A percentile compares a stretch with the other conserved stretches of the same genome.
phyloP scores from a whole-genome alignment of 768 basidiomycete species.

The Xanthoconium stramineum region DNA sequence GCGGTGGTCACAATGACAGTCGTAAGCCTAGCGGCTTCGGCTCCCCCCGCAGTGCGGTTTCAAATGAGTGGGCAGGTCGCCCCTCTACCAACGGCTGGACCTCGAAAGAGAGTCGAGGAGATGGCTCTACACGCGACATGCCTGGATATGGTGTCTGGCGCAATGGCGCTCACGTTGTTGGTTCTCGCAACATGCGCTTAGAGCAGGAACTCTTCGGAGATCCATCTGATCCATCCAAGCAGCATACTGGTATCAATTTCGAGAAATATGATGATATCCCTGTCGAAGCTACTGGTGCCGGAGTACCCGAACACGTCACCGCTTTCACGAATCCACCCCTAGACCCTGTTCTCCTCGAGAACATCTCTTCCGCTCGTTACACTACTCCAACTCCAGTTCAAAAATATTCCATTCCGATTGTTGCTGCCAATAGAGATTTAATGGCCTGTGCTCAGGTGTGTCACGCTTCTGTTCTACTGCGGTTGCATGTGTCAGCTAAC shows the following conservation, averaged over 20 bases:
- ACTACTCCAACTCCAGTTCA: conserved; percentile 96
- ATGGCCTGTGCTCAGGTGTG: conserved; percentile 93
- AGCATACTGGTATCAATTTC: conserved; percentile 98
- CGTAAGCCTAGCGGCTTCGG: conserved; percentile 38
- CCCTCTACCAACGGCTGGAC: conserved; percentile 40
- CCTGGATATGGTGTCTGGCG: conserved; percentile 71
- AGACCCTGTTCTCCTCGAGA: conserved; percentile 91
- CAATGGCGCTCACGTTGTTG: conserved; percentile 85
- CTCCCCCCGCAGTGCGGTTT: conserved; percentile 32
- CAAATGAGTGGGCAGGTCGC: conserved; percentile 42
- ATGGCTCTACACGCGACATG: conserved; percentile 46
- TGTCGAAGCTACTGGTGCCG: conserved; percentile 95
- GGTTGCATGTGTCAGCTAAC: conserved; percentile 17
- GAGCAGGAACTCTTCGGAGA: conserved; percentile 98
- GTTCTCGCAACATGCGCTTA: conserved; percentile 76
- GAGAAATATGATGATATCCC: conserved; percentile 99
- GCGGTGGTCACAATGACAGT: conserved; percentile 40
- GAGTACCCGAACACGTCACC: conserved; percentile 92
- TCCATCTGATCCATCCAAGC: conserved; percentile 75
- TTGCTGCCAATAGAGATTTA: conserved; percentile 82
- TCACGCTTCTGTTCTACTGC: conserved; percentile 6
- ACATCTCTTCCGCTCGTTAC: conserved; percentile 91
- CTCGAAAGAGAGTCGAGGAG: conserved; percentile 29
- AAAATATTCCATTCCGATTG: conserved; percentile 99
- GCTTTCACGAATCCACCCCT: conserved; percentile 87